Evolutionary conservation across 139 green algal species (phyloP), one percentile per base, ranked within the genome.

Genomic region (Haematococcus sp.): DNA sequence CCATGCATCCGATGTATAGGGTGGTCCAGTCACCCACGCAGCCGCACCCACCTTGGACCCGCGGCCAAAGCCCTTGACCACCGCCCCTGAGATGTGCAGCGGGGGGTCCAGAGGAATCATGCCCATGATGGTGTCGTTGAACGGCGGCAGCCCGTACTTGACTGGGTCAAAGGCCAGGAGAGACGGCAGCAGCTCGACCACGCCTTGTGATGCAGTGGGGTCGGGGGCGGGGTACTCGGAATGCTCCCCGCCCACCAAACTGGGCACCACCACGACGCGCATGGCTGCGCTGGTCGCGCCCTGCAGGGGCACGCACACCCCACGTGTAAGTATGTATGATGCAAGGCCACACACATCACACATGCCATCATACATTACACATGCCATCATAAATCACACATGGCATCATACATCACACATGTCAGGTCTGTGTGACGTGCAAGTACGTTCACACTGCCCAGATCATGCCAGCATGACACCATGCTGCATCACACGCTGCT

Each of bases 51-150:
- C 85, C 78, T 93, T 94, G 31, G 82, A 90, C 4, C 94, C 94
- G 19, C 93, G 73, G 0, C 94, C 94, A 80, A 98, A 98, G n/a
- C 94, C 94, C 59, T 90, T 90, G 4, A 98, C 88, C 44, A 98
- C 94, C 2, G 74, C 84, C 5, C 94, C 94, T 17, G 80, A 83
- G 27, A 97, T 78, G 40, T 70, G 78, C 67, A 94, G 82, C 22
- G 82, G 40, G 9, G 72, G 74, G 33, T 93, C 80, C 51, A 77
- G 67, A 34, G 72, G 72, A 4, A 71, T 79, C 2, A 69, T 25
- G 3, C 63, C 73, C 15, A 70, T 4, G 2, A 75, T 31, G 5
- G 43, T 40, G 56, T 80, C 74, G 1, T 70, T 3, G 30, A 76
- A 73, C 23, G 70, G 33, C 11, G 78, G 68, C 35, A 73, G 68